Percentiles rank a stretch among this genome's conserved stretches.
These are phyloP conservation scores for Phytomonas serpens DNA, from an alignment of 208 protist species.

Conservation along the genomic window DNA sequence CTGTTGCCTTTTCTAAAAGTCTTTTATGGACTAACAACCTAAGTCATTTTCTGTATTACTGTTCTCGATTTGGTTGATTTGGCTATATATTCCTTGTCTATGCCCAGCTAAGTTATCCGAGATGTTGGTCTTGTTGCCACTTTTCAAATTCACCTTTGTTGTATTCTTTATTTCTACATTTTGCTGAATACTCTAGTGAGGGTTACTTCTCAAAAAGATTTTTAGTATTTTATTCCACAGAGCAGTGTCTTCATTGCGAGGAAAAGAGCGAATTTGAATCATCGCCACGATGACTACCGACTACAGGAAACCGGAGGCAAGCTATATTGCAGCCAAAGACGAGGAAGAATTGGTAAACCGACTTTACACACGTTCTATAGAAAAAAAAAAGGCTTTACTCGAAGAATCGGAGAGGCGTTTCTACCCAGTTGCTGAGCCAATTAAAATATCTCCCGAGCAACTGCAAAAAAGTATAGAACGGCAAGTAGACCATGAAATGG, in stretches of 20 bases:
- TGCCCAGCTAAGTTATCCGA: no score
- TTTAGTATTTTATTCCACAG: neutral
- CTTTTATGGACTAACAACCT: no score
- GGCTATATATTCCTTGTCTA: no score
- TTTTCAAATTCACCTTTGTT: no score
- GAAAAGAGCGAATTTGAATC: neutral
- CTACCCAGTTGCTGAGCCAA: conserved; percentile 46
- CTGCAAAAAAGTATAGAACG: conserved; percentile 64
- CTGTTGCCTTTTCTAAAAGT: no score
- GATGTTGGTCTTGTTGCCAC: no score
- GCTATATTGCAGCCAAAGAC: conserved; percentile 33
- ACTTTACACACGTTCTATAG: conserved; percentile 57
- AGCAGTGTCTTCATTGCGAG: neutral
- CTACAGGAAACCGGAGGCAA: neutral
- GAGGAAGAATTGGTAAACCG: conserved; percentile 51
- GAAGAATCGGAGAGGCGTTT: conserved; percentile 58
- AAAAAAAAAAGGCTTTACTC: conserved; percentile 32
- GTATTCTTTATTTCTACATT: no score
- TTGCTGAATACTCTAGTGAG: no score
- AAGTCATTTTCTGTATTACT: no score
- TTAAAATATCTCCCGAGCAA: conserved; percentile 35
- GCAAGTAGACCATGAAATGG: conserved; percentile 76
- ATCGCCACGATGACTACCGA: neutral
- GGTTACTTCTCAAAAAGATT: no score
- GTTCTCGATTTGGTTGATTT: no score